Evolutionary conservation across 2,329 filamentous ascomycete species (phyloP), one percentile per base, ranked within the genome.

Genomic region (Huntiella decipiens): DNA sequence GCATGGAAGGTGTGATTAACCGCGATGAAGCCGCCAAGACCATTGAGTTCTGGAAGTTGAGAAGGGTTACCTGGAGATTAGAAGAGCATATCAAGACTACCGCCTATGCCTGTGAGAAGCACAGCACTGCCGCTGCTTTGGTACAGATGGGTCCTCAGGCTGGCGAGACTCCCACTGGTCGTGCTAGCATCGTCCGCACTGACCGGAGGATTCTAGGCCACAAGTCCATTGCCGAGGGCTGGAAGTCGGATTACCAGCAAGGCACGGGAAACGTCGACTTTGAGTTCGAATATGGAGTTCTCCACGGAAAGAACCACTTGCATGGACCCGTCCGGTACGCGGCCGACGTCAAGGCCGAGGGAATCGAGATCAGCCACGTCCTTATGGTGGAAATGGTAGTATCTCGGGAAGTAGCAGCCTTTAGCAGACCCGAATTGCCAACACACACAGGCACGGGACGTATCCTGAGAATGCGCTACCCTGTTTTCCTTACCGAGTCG

Each of bases 381-480:
- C 73, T 98, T 38, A 75, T 94, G 56, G 73, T 96, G 48, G 88
- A 98, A 64, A 77, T 96, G 66, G 86, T 96, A 43, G 86, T 98
- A 16, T 82, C 83, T 2, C 86, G 95, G 61, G 88, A 96, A 60
- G 91, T 84, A 66, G 73, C 71, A 0, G 81, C 79, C 52, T 76
- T 80, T 57, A 77, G 75, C 50, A 79, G 77, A 59, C 68, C 71
- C 1, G 63, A 66, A 45, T 67, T 85, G 43, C 73, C 83, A 41
- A 87, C 84, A 0, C 85, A 87, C 43, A 95, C 88, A 0, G 88
- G 88, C 50, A 82, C 86, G 2, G 91, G 88, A 0, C 76, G 88
- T 52, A 88, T 96, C 44, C 68, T 98, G 50, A 74, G 88, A 53
- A 95, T 94, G 73, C 84, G 93, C 59, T 96, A 95, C 66, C 76